Conservation (phyloP, 768 basidiomycete genomes). For the Saitozyma podzolica region DNA sequence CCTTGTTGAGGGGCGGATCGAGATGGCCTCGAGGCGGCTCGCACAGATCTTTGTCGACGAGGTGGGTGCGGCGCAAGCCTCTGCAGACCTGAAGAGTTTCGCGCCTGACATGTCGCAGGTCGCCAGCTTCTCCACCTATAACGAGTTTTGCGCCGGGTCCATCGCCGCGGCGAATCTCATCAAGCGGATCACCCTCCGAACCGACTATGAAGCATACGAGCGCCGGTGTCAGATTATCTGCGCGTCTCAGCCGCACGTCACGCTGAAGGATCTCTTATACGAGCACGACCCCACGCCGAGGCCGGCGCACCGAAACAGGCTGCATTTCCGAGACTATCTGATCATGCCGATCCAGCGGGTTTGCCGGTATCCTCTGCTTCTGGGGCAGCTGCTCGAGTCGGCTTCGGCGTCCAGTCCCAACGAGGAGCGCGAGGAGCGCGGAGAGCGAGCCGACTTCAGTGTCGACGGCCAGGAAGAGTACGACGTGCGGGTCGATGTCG, state of each 20-base stretch:
- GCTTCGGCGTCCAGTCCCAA: slow-evolving; percentile 19
- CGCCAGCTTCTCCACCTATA: slow-evolving; percentile 72
- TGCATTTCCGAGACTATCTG: slow-evolving; percentile 72
- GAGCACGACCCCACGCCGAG: slow-evolving; percentile 21
- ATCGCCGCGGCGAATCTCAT: slow-evolving; percentile 75
- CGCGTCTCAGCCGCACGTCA: slow-evolving; percentile 20
- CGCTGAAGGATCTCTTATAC: slow-evolving; percentile 47
- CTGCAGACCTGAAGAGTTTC: background rate
- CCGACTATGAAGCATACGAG: slow-evolving; percentile 85
- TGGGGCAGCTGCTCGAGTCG: slow-evolving; percentile 64
- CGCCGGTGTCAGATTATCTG: slow-evolving; percentile 67
- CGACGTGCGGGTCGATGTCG: slow-evolving; percentile 45
- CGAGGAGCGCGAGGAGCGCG: slow-evolving; percentile 10
- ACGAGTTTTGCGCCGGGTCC: slow-evolving; percentile 83
- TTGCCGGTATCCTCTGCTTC: slow-evolving; percentile 89
- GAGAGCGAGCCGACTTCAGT: slow-evolving; percentile 14
- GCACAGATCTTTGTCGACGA: slow-evolving; percentile 49
- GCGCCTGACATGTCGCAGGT: slow-evolving; percentile 57
- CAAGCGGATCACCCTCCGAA: slow-evolving; percentile 64
- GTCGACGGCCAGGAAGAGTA: slow-evolving; percentile 14
- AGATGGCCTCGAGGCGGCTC: slow-evolving; percentile 39
- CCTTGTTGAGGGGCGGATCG: slow-evolving; percentile 24
- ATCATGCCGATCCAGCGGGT: slow-evolving; percentile 97
- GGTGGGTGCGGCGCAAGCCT: slow-evolving; percentile 25
- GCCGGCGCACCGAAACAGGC: slow-evolving; percentile 31